Conservation (phyloP, 2,329 filamentous ascomycete species). For the Elsinoe perseae region DNA sequence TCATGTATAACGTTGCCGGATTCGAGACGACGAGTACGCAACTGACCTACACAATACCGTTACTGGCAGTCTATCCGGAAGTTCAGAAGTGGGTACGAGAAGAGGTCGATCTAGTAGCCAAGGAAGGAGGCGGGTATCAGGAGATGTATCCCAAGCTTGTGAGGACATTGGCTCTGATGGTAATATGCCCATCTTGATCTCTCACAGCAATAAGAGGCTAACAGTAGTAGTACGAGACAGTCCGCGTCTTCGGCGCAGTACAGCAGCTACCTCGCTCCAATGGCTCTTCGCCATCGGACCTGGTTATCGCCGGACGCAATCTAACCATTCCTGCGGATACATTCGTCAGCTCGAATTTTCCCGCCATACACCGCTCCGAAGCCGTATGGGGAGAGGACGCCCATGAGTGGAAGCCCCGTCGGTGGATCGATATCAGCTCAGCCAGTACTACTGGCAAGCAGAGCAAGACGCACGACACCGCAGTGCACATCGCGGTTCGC, state of each 20-base stretch:
- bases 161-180: constrained; percentile 43
- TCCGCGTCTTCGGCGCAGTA: background rate
- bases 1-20: constrained; percentile 41
- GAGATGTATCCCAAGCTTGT: constrained; percentile 33
- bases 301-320: background rate
- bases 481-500: constrained; percentile 3
- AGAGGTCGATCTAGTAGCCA: constrained; percentile 39
- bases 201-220: constrained; percentile 34
- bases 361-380: constrained; percentile 24
- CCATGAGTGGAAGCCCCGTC: background rate
- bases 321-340: constrained; percentile 29
- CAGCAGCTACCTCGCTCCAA: constrained; percentile 5
- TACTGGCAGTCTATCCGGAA: constrained; percentile 38
- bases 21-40: constrained; percentile 46
- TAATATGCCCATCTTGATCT: constrained; percentile 38
- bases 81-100: constrained; percentile 47
- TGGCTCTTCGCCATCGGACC: background rate
- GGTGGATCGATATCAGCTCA: constrained; percentile 16
- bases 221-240: constrained; percentile 17
- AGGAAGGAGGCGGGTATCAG: constrained; percentile 32
- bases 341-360: constrained; percentile 32
- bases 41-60: constrained; percentile 41
- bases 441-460: constrained; percentile 10
- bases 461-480: background rate
- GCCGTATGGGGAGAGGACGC: constrained; percentile 21